Evolutionary conservation across 176 grass and related monocot species (phyloP), one percentile per base, ranked within the genome.

Genomic region (Musa troglodytarum): DNA sequence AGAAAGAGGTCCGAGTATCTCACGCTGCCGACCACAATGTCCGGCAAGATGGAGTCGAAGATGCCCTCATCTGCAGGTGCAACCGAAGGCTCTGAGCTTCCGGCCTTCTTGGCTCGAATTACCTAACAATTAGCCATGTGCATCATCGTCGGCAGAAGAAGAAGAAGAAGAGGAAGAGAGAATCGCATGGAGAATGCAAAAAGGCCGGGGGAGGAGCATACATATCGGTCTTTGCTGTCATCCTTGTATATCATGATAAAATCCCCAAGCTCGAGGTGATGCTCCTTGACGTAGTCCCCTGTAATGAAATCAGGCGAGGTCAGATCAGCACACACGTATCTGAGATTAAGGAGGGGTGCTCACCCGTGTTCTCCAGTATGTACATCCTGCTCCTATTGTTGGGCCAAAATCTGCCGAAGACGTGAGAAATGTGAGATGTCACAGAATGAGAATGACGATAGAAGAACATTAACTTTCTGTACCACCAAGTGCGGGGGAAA

Each of bases 301-400:
- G 79, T 49, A 23, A 81, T 50, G 34, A 52, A 52, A 76, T 51
- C 22, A 6, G 34, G 34, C 4, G 4, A 43, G 34, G 4, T 43
- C 34, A 43, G 3, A 43, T 43, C 34, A 43, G 34, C 34, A 43
- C 34, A 43, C 34, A 34, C 0, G 34, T 43, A 43, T 43, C 3
- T 43, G 34, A 6, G 4, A 43, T 43, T 43, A 43, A 43, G 34
- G 34, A 43, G 34, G 34, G 10, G 3, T 69, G 23, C 19, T 82
- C 58, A 85, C 95, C 95, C 7, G 95, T 92, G 81, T 94, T 99
- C 81, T 94, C 95, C 69, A 99, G 90, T 71, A 99, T 82, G 79
- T 99, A 99, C 95, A 99, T 99, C 81, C 88, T 99, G 81, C 95
- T 93, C 73, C 88, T 91, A 70, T 99, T 99, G 66, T 99, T 99